A percentile compares a stretch with the other conserved stretches of the same genome.
phyloP scores from a whole-genome alignment of 768 basidiomycete species.

The Mycena galopus region DNA sequence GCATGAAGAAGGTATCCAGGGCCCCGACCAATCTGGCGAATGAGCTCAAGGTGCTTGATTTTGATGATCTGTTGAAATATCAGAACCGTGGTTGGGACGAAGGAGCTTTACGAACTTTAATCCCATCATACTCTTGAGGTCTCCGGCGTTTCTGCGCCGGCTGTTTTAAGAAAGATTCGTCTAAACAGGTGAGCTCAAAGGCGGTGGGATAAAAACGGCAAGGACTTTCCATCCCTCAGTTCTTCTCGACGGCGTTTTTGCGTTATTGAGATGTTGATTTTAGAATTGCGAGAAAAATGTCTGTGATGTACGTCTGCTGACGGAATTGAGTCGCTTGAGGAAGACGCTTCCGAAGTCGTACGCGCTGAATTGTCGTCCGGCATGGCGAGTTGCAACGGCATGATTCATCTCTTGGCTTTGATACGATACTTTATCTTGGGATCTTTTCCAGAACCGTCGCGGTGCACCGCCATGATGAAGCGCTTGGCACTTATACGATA shows the following conservation, averaged over 20 bases:
- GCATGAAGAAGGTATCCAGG: too few species aligned
- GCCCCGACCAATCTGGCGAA: not conserved
- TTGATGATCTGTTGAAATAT: too few species aligned
- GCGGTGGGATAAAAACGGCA: not conserved
- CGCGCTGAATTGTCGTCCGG: not conserved
- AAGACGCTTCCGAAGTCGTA: not conserved
- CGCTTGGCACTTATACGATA: not conserved
- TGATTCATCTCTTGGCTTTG: too few species aligned
- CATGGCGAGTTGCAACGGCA: too few species aligned
- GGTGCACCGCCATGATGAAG: not conserved
- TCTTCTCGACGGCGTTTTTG: not conserved
- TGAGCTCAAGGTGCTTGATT: too few species aligned
- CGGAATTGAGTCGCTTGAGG: not conserved
- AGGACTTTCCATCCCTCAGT: not conserved
- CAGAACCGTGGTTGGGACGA: too few species aligned
- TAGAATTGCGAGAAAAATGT: not conserved
- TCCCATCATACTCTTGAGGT: too few species aligned
- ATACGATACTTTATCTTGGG: too few species aligned
- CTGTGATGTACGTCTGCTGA: not conserved
- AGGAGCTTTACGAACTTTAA: too few species aligned
- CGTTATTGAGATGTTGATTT: not conserved
- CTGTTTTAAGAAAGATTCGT: too few species aligned
- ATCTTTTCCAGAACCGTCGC: too few species aligned
- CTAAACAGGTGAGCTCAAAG: not conserved
- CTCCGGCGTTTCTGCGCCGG: too few species aligned